These are phyloP conservation scores for Umbelopsis sp. DNA, from an alignment of 192 early-diverging fungal species.

Conservation along the genomic window DNA sequence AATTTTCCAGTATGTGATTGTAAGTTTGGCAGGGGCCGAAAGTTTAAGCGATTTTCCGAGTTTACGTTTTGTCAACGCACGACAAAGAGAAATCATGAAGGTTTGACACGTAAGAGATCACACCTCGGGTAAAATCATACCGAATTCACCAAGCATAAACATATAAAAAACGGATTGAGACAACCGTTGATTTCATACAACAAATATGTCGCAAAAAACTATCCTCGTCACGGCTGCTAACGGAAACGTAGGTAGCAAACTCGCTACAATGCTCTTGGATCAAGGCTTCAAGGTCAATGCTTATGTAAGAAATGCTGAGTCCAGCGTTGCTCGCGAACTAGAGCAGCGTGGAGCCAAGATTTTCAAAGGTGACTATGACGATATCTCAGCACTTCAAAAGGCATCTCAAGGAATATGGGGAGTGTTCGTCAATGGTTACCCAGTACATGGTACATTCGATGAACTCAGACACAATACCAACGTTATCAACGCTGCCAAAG, in stretches of 20 bases:
- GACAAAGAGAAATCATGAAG: too few relatives aligned
- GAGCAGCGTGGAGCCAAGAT: neutral
- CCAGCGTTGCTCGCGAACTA: neutral
- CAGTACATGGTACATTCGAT: constrained; percentile 10
- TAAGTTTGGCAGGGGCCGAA: too few relatives aligned
- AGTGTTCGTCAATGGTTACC: constrained; percentile 23
- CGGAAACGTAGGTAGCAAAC: neutral
- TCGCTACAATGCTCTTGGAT: neutral
- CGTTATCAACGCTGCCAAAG: neutral
- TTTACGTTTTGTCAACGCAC: too few relatives aligned
- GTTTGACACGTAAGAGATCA: too few relatives aligned
- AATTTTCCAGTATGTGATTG: too few relatives aligned
- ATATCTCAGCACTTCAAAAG: neutral
- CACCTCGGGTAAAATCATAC: too few relatives aligned
- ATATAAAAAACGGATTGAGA: too few relatives aligned
- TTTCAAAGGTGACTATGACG: neutral
- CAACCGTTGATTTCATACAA: too few relatives aligned
- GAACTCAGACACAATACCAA: neutral
- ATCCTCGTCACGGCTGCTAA: neutral
- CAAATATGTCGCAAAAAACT: neutral
- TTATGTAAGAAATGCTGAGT: neutral
- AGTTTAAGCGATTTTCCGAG: too few relatives aligned
- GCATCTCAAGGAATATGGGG: constrained; percentile 18
- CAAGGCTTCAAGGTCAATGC: neutral
- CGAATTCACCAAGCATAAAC: too few relatives aligned